phyloP scores from a whole-genome alignment of 2,329 filamentous ascomycete genomes.

The Neofusicoccum ribis region DNA sequence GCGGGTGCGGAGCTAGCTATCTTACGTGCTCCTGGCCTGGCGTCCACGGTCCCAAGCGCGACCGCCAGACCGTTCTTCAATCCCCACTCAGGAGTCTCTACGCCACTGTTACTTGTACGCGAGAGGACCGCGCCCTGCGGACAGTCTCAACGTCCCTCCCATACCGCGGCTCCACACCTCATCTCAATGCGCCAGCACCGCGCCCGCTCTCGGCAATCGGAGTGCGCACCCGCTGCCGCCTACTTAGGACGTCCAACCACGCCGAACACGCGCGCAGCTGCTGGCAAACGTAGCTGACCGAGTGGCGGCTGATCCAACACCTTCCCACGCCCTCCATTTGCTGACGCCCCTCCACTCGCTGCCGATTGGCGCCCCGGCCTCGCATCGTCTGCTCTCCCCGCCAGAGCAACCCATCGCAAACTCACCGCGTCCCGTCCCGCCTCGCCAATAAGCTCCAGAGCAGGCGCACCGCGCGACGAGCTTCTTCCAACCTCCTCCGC shows the following conservation, averaged over 20 bases:
- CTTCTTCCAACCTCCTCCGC: constrained; percentile 17
- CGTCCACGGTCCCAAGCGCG: constrained; percentile 16
- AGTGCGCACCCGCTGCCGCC: constrained; percentile 18
- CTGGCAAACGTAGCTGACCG: constrained; percentile 8
- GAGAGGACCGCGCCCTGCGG: constrained; percentile 9
- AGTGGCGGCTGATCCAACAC: constrained; percentile 14
- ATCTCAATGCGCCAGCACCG: constrained; percentile 21
- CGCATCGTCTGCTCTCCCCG: constrained; percentile 4
- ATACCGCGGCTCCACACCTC: constrained; percentile 19
- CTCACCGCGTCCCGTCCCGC: constrained; percentile 14
- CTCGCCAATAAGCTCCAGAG: constrained; percentile 17
- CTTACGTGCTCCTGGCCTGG: constrained; percentile 18
- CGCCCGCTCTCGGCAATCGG: constrained; percentile 19
- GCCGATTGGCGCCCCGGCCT: constrained; percentile 19
- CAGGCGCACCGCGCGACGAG: constrained; percentile 11
- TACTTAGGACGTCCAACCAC: constrained; percentile 19
- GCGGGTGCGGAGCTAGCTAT: constrained; percentile 17
- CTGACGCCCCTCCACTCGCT: constrained; percentile 3
- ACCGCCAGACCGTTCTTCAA: constrained; percentile 21
- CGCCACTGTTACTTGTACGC: constrained; percentile 20
- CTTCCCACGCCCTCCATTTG: background rate
- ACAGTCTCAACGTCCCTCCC: constrained; percentile 15
- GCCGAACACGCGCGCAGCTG: constrained; percentile 2
- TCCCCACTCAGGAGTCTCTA: constrained; percentile 20
- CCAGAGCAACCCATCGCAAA: constrained; percentile 18